Percentiles rank a stretch among this genome's conserved stretches.
phyloP scores from a whole-genome alignment of 108 stramenopile species.

The Conticribra weissflogii region DNA sequence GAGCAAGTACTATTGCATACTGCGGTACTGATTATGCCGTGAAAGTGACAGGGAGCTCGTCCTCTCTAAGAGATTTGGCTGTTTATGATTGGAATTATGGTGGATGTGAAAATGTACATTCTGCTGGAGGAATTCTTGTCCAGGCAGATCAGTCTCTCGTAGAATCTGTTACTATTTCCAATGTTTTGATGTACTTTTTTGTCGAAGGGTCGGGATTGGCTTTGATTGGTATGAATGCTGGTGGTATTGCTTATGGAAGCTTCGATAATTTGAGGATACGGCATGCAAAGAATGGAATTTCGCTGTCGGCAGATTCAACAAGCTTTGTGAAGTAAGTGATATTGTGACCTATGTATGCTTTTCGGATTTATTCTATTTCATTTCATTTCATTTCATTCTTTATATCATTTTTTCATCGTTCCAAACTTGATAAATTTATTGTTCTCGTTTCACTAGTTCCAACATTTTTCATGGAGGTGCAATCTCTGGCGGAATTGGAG shows the following conservation, averaged over 20 bases:
- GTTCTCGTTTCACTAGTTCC: too few relatives aligned
- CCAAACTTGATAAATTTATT: too few relatives aligned
- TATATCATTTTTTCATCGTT: too few relatives aligned
- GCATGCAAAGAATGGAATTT: constrained; percentile 38
- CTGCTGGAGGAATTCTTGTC: constrained; percentile 33
- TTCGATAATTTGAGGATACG: constrained; percentile 41
- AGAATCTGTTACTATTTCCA: constrained; percentile 35
- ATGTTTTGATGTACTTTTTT: constrained; percentile 43
- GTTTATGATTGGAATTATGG: constrained; percentile 35
- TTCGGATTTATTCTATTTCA: too few relatives aligned
- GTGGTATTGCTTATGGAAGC: constrained; percentile 28
- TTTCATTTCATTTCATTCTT: too few relatives aligned
- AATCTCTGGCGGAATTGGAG: constrained; percentile 38
- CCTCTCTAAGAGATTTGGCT: constrained; percentile 21
- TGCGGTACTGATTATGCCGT: constrained; percentile 39
- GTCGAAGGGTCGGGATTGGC: constrained; percentile 30
- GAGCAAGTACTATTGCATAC: constrained; percentile 25
- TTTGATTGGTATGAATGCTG: constrained; percentile 30
- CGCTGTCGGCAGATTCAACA: constrained; percentile 24
- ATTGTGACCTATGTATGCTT: too few relatives aligned
- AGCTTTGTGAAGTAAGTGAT: constrained; percentile 49
- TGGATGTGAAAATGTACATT: constrained; percentile 24
- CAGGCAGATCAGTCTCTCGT: constrained; percentile 22
- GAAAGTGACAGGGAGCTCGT: constrained; percentile 23
- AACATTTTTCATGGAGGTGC: constrained; percentile 37